phyloP scores from a whole-genome alignment of 768 basidiomycete species.

The Basidioascus undulatus region DNA sequence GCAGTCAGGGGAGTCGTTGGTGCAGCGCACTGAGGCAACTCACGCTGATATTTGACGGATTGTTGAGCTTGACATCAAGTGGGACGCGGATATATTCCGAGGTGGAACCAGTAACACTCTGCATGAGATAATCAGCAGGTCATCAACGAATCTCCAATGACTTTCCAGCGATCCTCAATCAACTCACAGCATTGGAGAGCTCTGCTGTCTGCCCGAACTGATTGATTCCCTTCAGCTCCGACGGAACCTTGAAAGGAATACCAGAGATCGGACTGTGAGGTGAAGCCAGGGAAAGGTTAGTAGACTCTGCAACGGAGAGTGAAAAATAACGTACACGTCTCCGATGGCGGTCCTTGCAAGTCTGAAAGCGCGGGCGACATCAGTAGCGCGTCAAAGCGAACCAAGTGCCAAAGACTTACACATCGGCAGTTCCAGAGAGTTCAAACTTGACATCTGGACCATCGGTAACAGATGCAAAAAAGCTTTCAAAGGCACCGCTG shows the following conservation, averaged over 20 bases:
- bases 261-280: constrained; percentile 39
- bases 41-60: constrained; percentile 46
- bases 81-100: constrained; percentile 37
- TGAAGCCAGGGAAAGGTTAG: too few relatives aligned
- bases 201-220: constrained; percentile 30
- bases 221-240: constrained; percentile 34
- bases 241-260: constrained; percentile 37
- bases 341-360: constrained; percentile 25
- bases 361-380: not conserved
- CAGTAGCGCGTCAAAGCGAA: too few relatives aligned
- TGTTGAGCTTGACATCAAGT: constrained; percentile 31
- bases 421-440: constrained; percentile 33
- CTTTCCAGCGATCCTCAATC: too few relatives aligned
- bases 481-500: constrained; percentile 27
- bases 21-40: too few relatives aligned
- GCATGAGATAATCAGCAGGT: too few relatives aligned
- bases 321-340: too few relatives aligned
- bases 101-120: constrained; percentile 38
- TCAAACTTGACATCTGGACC: constrained; percentile 23
- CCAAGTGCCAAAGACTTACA: constrained; percentile 11
- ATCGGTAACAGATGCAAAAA: constrained; percentile 39
- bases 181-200: constrained; percentile 32
- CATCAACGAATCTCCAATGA: too few relatives aligned
- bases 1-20: too few relatives aligned
- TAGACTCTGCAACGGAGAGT: too few relatives aligned